phyloP scores from a whole-genome alignment of 2,329 filamentous ascomycete genomes.

The Phoma sp. region DNA sequence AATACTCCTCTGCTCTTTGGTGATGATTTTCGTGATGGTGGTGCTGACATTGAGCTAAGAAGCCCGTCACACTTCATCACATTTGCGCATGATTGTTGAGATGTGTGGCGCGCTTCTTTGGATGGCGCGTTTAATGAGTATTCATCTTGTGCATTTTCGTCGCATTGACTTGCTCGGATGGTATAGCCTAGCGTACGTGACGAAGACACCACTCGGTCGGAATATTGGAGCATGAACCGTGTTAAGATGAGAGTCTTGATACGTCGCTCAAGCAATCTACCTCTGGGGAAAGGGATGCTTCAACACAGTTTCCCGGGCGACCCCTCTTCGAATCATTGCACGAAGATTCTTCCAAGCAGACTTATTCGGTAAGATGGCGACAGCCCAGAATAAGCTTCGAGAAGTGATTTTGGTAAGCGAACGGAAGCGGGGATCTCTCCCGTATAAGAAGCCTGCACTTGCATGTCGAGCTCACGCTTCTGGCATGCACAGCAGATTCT shows the following conservation, averaged over 20 bases:
- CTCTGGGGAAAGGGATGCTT: background rate
- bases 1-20: background rate
- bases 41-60: constrained; percentile 9
- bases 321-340: constrained; percentile 18
- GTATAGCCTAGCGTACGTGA: background rate
- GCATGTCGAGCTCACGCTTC: constrained; percentile 27
- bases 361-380: constrained; percentile 15
- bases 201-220: constrained; percentile 1
- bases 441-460: constrained; percentile 12
- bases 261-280: constrained; percentile 6
- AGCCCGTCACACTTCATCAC: constrained; percentile 24
- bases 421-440: constrained; percentile 13
- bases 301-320: constrained; percentile 8
- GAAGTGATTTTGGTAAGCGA: constrained; percentile 29
- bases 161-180: background rate
- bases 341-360: background rate
- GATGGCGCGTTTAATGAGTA: constrained; percentile 4
- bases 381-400: constrained; percentile 33
- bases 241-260: constrained; percentile 9
- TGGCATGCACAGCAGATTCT: constrained; percentile 28
- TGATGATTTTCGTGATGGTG: constrained; percentile 7
- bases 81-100: constrained; percentile 30
- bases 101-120: constrained; percentile 28
- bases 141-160: constrained; percentile 3
- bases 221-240: background rate